These are phyloP conservation scores for Nigrospora osmanthi DNA, from an alignment of 2,329 filamentous ascomycete genomes.

Conservation along the genomic window DNA sequence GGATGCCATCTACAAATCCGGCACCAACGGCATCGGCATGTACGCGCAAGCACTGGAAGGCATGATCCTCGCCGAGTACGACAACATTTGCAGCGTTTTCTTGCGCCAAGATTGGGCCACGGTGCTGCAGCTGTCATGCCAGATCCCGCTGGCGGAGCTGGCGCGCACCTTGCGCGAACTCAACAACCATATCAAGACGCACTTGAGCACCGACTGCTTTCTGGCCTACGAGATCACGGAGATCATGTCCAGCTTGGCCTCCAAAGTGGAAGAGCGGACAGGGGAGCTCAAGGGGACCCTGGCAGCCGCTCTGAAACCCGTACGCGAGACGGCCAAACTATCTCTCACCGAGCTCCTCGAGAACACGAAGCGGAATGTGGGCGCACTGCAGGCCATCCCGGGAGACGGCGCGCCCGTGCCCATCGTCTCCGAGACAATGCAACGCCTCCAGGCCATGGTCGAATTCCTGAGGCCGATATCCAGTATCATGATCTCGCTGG, in stretches of 20 bases:
- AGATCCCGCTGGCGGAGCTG: conserved; percentile 71
- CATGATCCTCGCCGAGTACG: conserved; percentile 81
- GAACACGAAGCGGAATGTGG: conserved; percentile 67
- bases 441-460: conserved; percentile 77
- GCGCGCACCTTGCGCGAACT: conserved; percentile 80
- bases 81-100: conserved; percentile 85
- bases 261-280: conserved; percentile 71
- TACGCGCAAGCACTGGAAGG: conserved; percentile 85
- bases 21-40: conserved; percentile 83
- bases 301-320: conserved; percentile 77
- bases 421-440: conserved; percentile 77
- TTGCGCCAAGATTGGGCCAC: conserved; percentile 75
- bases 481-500: conserved; percentile 84
- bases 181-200: conserved; percentile 80
- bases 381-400: conserved; percentile 59
- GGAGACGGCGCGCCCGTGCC: conserved; percentile 71
- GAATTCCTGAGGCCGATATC: conserved; percentile 79
- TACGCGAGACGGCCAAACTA: conserved; percentile 84
- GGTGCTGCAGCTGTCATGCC: conserved; percentile 73
- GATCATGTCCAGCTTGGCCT: conserved; percentile 73
- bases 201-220: conserved; percentile 86
- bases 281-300: conserved; percentile 80
- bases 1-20: conserved; percentile 78
- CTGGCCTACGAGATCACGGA: conserved; percentile 93
- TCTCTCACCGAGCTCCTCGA: conserved; percentile 79